These are phyloP conservation scores for Porcisia deanei DNA, from an alignment of 208 protist genomes.

Conservation along the genomic window DNA sequence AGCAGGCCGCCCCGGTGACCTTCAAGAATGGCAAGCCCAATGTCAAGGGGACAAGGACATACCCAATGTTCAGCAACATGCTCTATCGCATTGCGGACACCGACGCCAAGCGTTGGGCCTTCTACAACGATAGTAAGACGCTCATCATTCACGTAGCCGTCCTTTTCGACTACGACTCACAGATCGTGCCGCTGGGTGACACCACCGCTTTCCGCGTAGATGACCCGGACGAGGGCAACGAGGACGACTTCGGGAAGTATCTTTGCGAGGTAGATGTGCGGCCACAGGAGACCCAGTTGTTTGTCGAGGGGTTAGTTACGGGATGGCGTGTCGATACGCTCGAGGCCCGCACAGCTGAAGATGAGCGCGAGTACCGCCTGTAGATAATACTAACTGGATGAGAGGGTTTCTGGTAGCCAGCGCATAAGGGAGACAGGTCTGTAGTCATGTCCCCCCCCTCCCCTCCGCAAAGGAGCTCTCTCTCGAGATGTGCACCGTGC, in stretches of 20 bases:
- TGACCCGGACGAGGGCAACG: conserved; percentile 70
- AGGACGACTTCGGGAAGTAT: conserved; percentile 81
- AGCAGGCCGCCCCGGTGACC: conserved; percentile 13
- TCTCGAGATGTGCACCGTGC: neutral
- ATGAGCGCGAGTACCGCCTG: conserved; percentile 68
- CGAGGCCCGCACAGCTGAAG: conserved; percentile 57
- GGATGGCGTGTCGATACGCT: conserved; percentile 82
- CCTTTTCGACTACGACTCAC: conserved; percentile 83
- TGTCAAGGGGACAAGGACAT: conserved; percentile 41
- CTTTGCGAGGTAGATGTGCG: conserved; percentile 74
- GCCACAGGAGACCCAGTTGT: conserved; percentile 70
- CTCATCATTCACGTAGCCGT: conserved; percentile 79
- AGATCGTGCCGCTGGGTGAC: conserved; percentile 70
- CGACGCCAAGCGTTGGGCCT: conserved; percentile 57
- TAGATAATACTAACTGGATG: conserved; percentile 18
- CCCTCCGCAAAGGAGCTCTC: neutral
- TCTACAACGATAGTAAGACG: conserved; percentile 81
- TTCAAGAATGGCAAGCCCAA: conserved; percentile 71
- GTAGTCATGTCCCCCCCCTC: neutral
- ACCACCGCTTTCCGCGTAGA: conserved; percentile 77
- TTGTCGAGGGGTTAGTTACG: conserved; percentile 71
- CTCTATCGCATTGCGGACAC: conserved; percentile 73
- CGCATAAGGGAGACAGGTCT: neutral
- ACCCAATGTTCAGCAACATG: conserved; percentile 77
- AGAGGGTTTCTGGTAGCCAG: neutral